Evolutionary conservation across 2,329 filamentous ascomycete species (phyloP).

Genomic region (Hypomyces rosellus): DNA sequence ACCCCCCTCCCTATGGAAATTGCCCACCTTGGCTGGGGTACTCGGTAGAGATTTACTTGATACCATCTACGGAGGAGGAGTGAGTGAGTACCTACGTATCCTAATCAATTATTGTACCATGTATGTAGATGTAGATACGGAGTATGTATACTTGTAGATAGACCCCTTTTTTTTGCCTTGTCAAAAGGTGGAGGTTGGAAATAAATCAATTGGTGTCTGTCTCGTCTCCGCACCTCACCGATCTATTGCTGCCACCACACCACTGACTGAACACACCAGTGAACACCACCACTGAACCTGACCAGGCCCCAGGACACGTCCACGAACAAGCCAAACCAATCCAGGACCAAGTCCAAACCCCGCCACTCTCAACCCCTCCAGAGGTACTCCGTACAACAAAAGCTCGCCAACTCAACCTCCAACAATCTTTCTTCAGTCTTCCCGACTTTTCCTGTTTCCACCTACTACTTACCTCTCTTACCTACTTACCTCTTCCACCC

Average conservation of each 20-base stretch:
- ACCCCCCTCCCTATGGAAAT: not conserved
- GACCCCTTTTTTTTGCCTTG: too few species aligned
- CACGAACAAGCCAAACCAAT: too few species aligned
- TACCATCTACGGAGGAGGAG: too few species aligned
- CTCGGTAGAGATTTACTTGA: too few species aligned
- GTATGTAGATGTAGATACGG: too few species aligned
- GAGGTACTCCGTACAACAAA: not conserved
- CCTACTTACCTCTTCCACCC: not conserved
- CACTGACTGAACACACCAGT: too few species aligned
- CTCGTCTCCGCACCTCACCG: conserved; percentile 20
- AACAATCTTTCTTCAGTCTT: conserved; percentile 6
- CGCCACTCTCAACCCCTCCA: conserved; percentile 24
- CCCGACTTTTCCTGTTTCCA: not conserved
- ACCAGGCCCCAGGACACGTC: too few species aligned
- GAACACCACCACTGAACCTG: too few species aligned
- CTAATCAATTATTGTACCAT: too few species aligned
- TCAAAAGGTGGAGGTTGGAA: not conserved
- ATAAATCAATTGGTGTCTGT: not conserved
- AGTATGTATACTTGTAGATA: too few species aligned
- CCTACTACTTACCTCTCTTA: not conserved
- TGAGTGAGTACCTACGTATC: too few species aligned
- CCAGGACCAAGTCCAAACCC: conserved; percentile 16
- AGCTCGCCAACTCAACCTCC: conserved; percentile 6
- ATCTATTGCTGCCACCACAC: conserved; percentile 12
- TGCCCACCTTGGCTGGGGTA: not conserved